Percentiles rank a stretch among this genome's conserved stretches.
Conservation (phyloP, 345 rosid species). For the Populus alba region DNA sequence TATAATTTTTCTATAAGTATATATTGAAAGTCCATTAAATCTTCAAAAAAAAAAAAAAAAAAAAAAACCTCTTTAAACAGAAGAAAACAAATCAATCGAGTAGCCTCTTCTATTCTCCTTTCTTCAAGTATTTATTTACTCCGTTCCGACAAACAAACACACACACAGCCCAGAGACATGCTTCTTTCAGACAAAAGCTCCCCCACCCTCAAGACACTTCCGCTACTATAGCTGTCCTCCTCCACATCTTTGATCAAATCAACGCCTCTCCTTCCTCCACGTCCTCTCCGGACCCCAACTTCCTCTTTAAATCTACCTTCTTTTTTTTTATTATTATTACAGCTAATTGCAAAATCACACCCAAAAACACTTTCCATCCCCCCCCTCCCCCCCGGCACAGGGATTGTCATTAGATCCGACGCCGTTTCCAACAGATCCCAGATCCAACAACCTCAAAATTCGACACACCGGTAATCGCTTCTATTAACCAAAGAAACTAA, state of each 20-base stretch:
- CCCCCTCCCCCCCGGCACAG: background rate
- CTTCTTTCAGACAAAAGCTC: conserved; percentile 23
- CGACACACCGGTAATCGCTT: conserved; percentile 9
- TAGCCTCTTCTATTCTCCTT: too few relatives aligned
- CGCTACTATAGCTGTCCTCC: conserved; percentile 15
- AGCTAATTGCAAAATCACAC: background rate
- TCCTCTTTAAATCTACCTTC: conserved; percentile 5
- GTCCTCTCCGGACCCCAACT: conserved; percentile 9
- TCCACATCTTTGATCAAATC: conserved; percentile 15
- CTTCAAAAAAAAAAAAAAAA: too few relatives aligned
- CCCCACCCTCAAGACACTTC: conserved; percentile 20
- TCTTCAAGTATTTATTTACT: too few relatives aligned
- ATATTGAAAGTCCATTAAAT: too few relatives aligned
- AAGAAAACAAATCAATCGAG: too few relatives aligned
- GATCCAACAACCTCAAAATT: conserved; percentile 21
- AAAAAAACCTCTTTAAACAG: too few relatives aligned
- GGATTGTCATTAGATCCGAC: conserved; percentile 15
- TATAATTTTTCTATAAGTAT: too few relatives aligned
- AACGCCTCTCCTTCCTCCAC: conserved; percentile 15
- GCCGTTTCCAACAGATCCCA: conserved; percentile 2
- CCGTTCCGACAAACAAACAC: too few relatives aligned
- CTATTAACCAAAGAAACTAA: background rate
- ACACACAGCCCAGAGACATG: background rate
- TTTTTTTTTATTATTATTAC: background rate
- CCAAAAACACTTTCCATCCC: background rate